These are phyloP conservation scores for Aspergillus neoniger DNA, from an alignment of 2,329 filamentous ascomycete species.

Conservation along the genomic window DNA sequence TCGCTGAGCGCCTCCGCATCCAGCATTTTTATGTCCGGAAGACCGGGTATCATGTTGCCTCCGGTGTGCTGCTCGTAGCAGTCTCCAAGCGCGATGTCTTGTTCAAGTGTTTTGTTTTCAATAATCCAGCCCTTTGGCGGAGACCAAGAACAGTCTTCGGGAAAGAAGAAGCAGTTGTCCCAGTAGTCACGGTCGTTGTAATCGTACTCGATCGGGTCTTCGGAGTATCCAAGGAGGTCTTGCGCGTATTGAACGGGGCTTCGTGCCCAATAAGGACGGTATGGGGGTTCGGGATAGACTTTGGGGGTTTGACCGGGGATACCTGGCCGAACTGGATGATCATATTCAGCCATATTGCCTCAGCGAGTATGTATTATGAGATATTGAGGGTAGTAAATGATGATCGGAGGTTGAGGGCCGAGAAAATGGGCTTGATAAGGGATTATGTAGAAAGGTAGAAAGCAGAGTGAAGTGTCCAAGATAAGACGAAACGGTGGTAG, in stretches of 20 bases:
- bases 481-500: slow-evolving; percentile 7
- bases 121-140: slow-evolving; percentile 35
- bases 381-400: neutral
- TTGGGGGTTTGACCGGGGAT: slow-evolving; percentile 15
- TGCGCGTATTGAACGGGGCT: slow-evolving; percentile 41
- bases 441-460: neutral
- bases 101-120: slow-evolving; percentile 26
- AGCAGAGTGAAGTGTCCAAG: neutral
- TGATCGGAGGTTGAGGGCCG: neutral
- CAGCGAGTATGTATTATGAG: neutral
- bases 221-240: slow-evolving; percentile 42
- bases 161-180: slow-evolving; percentile 48
- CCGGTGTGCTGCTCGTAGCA: slow-evolving; percentile 20
- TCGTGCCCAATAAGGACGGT: slow-evolving; percentile 44
- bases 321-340: slow-evolving; percentile 23
- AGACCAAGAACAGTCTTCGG: slow-evolving; percentile 46
- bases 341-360: slow-evolving; percentile 26
- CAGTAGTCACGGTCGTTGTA: slow-evolving; percentile 45
- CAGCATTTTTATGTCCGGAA: slow-evolving; percentile 48
- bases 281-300: slow-evolving; percentile 22
- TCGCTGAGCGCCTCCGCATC: slow-evolving; percentile 45
- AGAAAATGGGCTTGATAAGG: neutral
- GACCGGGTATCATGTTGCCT: slow-evolving; percentile 43
- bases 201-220: slow-evolving; percentile 47
- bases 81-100: slow-evolving; percentile 15